Evolutionary conservation across 1,284 basidiomycete species (phyloP).

Genomic region (Malassezia slooffiae): DNA sequence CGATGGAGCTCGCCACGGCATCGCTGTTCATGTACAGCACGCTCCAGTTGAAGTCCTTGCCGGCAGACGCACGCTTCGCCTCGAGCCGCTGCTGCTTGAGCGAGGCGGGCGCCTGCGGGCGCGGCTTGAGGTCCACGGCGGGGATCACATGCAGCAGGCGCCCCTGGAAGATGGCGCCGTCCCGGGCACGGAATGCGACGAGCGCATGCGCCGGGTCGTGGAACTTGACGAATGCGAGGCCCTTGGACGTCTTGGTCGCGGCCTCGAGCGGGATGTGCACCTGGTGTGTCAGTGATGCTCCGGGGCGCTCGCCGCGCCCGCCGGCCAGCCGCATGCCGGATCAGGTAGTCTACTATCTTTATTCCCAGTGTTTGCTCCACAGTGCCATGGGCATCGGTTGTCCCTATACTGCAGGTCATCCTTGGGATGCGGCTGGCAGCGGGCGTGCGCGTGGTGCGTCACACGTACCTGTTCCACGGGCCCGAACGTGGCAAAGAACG

Average conservation of each 20-base stretch:
- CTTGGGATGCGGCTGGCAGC: constrained; percentile 7
- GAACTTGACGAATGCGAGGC: constrained; percentile 64
- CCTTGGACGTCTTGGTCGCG: constrained; percentile 62
- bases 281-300: constrained; percentile 49
- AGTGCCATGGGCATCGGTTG: constrained; percentile 30
- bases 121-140: constrained; percentile 56
- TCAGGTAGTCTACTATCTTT: constrained; percentile 40
- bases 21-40: constrained; percentile 96
- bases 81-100: constrained; percentile 54
- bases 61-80: constrained; percentile 62
- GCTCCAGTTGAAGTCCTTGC: constrained; percentile 87
- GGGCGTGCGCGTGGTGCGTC: background rate
- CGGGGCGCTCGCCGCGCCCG: background rate
- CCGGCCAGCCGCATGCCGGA: background rate
- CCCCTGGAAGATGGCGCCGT: constrained; percentile 81
- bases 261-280: constrained; percentile 71
- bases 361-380: constrained; percentile 41
- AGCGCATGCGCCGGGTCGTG: constrained; percentile 58
- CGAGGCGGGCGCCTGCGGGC: constrained; percentile 17
- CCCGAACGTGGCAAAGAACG: constrained; percentile 64
- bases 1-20: constrained; percentile 71
- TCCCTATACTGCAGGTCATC: constrained; percentile 45
- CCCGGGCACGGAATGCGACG: constrained; percentile 64
- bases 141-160: constrained; percentile 80
- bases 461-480: constrained; percentile 52